Conservation (phyloP, 352 stramenopile species). For the Pythium scleroteichum region DNA sequence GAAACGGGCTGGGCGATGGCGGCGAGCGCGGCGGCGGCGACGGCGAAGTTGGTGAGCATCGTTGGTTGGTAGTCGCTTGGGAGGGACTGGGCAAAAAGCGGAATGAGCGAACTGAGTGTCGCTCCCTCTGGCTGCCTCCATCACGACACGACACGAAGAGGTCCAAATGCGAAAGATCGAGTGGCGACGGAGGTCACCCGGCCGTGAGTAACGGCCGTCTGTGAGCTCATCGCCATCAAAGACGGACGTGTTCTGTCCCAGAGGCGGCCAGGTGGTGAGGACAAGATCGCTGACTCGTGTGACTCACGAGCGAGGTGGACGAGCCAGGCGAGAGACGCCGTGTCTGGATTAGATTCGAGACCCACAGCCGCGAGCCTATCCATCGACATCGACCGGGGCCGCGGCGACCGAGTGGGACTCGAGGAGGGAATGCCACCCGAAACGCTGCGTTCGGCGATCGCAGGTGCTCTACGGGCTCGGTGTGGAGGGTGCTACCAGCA, state of each 20-base stretch:
- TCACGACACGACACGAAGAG: conserved; percentile 1
- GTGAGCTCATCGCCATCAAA: not conserved
- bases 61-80: not conserved
- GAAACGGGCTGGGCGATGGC: not conserved
- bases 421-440: no score
- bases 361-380: no score
- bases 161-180: conserved; percentile 1
- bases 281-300: not conserved
- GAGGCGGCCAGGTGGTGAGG: not conserved
- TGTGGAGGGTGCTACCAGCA: no score
- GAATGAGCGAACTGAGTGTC: not conserved
- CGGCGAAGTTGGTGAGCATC: conserved; percentile 2
- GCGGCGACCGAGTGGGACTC: no score
- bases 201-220: not conserved
- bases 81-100: not conserved
- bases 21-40: conserved; percentile 5
- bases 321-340: not conserved
- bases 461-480: no score
- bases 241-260: not conserved
- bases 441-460: no score
- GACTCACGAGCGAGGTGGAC: not conserved
- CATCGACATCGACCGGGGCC: no score
- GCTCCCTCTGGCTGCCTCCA: not conserved
- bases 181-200: not conserved
- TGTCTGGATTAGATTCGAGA: not conserved